Base-by-base conservation (phyloP, 164 flowering plant species). In the Euptelea pleiosperma region DNA sequence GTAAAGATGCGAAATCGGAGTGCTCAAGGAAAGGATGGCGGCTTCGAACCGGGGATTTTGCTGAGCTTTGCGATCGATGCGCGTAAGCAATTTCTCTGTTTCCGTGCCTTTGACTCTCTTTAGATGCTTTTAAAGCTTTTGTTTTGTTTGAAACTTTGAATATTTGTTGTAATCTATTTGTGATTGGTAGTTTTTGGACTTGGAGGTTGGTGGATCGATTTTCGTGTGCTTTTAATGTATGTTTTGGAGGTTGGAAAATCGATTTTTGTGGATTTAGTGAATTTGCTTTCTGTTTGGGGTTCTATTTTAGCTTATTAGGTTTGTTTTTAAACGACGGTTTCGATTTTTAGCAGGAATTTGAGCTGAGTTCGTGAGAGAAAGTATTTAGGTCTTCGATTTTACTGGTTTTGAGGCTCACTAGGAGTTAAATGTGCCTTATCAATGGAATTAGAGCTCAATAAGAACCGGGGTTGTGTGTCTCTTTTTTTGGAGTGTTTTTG, bases 21-120 rank as follows among this genome's bases (percentile, higher is more conserved):
- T 53, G 71, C 25, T 72, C 64, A 25, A 67, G 82, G 57, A 80
- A 76, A 48, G 97, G 91, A 9, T 91, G 97, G 97, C 80, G 86
- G n/a, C 78, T 85, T 11, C 78, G 87, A 33, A 63, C 64, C 40
- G 93, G 97, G 4, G 93, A 84, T 5, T 74, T 51, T 25, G 84
- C 87, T 8, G 82, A 84, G 55, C 91, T 91, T 16, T 91, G 97
- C 51, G 89, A 84, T 72, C 87, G 89, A 56, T 91, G 97, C 93
- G 82, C 57, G 97, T 91, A 62, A 75, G 86, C 28, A 6, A 7
- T 40, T 6, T 15, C 16, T 40, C 18, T 35, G 4, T 46, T 15
- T 46, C 18, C 18, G 55, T 37, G 25, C 14, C 4, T 29, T 55
- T 44, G 35, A 15, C 3, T 9, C 52, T 34, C n/a, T 37, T 21